Percentiles rank a stretch among this genome's conserved stretches.
Conservation (phyloP, 2,329 filamentous ascomycete species). For the Colletotrichum sp. region DNA sequence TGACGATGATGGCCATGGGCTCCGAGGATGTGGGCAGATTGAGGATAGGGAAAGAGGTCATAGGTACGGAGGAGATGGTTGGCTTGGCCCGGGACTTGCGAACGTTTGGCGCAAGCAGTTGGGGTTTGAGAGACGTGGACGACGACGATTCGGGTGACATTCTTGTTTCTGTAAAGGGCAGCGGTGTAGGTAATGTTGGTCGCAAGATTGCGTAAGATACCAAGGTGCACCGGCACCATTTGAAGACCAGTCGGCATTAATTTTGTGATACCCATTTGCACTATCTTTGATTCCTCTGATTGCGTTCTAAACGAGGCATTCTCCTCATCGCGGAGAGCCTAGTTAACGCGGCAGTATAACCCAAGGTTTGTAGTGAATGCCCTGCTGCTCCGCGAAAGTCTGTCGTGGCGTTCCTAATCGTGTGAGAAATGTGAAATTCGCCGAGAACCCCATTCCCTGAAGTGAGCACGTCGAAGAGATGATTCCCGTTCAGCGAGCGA, state of each 20-base stretch:
- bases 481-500: slow-evolving; percentile 30
- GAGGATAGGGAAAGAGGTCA: slow-evolving; percentile 78
- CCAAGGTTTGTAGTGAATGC: slow-evolving; percentile 57
- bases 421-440: slow-evolving; percentile 58
- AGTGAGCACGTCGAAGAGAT: slow-evolving; percentile 52
- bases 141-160: slow-evolving; percentile 74
- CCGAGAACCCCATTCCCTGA: slow-evolving; percentile 61
- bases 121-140: slow-evolving; percentile 82
- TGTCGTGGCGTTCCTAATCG: slow-evolving; percentile 51
- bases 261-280: not conserved
- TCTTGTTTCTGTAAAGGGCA: slow-evolving; percentile 89
- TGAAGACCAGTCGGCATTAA: slow-evolving; percentile 2
- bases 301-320: slow-evolving; percentile 18
- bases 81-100: slow-evolving; percentile 83
- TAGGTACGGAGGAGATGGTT: slow-evolving; percentile 82
- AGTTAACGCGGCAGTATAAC: slow-evolving; percentile 60
- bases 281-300: slow-evolving; percentile 19
- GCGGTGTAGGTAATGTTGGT: slow-evolving; percentile 92
- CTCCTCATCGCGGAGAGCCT: slow-evolving; percentile 26
- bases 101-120: slow-evolving; percentile 88
- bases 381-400: slow-evolving; percentile 53
- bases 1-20: slow-evolving; percentile 97
- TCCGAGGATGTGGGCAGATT: slow-evolving; percentile 92
- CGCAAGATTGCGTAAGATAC: slow-evolving; percentile 74
- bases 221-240: slow-evolving; percentile 18